Percentiles rank a stretch among this genome's conserved stretches.
Evolutionary conservation across 192 early-diverging fungal species (phyloP).

Genomic region (Mortierella hygrophila): DNA sequence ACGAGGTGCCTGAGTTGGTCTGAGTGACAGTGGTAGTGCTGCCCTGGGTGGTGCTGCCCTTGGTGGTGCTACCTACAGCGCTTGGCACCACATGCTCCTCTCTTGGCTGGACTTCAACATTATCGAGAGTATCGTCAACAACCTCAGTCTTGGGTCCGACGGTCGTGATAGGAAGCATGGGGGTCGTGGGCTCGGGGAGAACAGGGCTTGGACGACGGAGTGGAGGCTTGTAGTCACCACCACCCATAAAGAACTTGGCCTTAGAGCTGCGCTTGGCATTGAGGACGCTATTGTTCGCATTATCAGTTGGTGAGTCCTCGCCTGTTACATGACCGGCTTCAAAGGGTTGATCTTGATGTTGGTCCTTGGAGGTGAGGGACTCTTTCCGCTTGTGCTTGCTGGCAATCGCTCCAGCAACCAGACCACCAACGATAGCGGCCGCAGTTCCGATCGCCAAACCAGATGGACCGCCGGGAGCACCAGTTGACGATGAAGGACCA

Average conservation of each 20-base stretch:
- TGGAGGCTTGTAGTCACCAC: slow-evolving; percentile 29
- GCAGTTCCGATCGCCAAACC: slow-evolving; percentile 5
- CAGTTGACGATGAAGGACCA: background rate
- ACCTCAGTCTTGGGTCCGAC: slow-evolving; percentile 12
- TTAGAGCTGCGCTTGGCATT: slow-evolving; percentile 28
- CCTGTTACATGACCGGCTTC: slow-evolving; percentile 4
- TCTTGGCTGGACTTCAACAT: background rate
- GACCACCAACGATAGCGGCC: slow-evolving; percentile 4
- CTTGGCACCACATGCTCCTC: slow-evolving; percentile 10
- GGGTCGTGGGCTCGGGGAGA: background rate
- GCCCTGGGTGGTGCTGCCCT: background rate
- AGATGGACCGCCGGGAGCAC: slow-evolving; percentile 6
- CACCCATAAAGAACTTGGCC: slow-evolving; percentile 46
- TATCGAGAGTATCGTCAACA: background rate
- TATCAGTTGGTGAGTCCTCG: slow-evolving; percentile 10
- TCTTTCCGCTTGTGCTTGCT: slow-evolving; percentile 26
- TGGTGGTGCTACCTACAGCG: background rate
- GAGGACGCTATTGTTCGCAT: background rate
- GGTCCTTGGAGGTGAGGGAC: slow-evolving; percentile 1
- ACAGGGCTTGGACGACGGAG: slow-evolving; percentile 20
- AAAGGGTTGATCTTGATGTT: background rate
- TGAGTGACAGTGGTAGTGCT: background rate
- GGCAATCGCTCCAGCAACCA: slow-evolving; percentile 14
- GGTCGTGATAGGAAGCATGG: slow-evolving; percentile 7
- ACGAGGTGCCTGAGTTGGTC: background rate